These are phyloP conservation scores for Phytophthora fragariae DNA, from an alignment of 352 stramenopile species.

Conservation along the genomic window DNA sequence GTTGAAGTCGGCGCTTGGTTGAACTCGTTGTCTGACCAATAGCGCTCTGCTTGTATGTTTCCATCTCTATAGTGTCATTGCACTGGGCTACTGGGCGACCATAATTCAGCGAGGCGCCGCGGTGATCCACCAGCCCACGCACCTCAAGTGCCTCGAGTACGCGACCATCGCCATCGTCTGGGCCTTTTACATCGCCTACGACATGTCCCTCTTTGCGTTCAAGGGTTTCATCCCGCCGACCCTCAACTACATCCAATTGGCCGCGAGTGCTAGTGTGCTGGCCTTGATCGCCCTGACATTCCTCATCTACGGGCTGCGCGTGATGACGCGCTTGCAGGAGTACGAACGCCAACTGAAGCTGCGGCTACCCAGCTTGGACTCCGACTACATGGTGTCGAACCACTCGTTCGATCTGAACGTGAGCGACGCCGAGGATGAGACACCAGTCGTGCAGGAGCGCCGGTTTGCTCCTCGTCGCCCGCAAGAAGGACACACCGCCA, in stretches of 20 bases:
- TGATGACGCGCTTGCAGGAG: conserved; percentile 29
- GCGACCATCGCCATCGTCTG: conserved; percentile 41
- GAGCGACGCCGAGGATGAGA: conserved; percentile 29
- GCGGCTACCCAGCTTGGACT: conserved; percentile 16
- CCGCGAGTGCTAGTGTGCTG: conserved; percentile 27
- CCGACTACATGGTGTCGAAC: conserved; percentile 31
- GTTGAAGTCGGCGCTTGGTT: background rate
- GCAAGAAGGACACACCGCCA: conserved; percentile 32
- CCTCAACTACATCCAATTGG: conserved; percentile 41
- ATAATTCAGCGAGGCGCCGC: conserved; percentile 61
- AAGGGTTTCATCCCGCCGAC: conserved; percentile 45
- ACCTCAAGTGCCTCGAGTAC: conserved; percentile 44
- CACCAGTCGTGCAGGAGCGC: conserved; percentile 16
- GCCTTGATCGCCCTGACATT: conserved; percentile 35
- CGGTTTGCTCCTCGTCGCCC: conserved; percentile 16
- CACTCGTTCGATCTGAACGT: conserved; percentile 36
- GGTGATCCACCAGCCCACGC: conserved; percentile 34
- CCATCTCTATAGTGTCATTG: conserved; percentile 47
- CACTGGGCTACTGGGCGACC: conserved; percentile 62
- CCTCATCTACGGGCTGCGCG: conserved; percentile 42
- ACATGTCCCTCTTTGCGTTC: conserved; percentile 40
- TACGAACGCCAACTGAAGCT: conserved; percentile 35
- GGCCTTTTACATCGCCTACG: conserved; percentile 45
- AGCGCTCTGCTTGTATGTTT: background rate
- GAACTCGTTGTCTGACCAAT: background rate